A percentile compares a stretch with the other conserved stretches of the same genome.
These are phyloP conservation scores for Pleurotus sapidus DNA, from an alignment of 768 basidiomycete species.

Conservation along the genomic window DNA sequence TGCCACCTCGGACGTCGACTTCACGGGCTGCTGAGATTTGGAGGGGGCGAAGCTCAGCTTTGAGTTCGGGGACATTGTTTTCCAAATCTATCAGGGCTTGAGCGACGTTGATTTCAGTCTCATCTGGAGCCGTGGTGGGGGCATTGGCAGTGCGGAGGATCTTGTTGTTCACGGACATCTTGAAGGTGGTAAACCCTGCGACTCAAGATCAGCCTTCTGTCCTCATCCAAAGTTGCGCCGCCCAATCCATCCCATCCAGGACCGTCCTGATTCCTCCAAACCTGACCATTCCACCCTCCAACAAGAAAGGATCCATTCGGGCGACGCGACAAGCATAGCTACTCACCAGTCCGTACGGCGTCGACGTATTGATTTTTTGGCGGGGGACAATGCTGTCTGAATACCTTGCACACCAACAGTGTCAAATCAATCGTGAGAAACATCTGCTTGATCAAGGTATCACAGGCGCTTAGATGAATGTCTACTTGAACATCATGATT, in stretches of 20 bases:
- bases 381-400: background rate
- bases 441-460: background rate
- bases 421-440: conserved; percentile 1
- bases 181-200: conserved; percentile 25
- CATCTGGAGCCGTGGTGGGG: conserved; percentile 83
- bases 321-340: background rate
- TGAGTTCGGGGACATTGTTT: conserved; percentile 97
- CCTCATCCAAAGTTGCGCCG: conserved; percentile 41
- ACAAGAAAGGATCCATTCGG: background rate
- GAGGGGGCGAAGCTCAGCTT: conserved; percentile 90
- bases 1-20: conserved; percentile 98
- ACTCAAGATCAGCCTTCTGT: conserved; percentile 23
- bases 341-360: conserved; percentile 9
- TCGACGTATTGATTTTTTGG: conserved; percentile 5
- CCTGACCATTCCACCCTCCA: background rate
- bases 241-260: conserved; percentile 47
- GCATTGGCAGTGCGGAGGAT: conserved; percentile 97
- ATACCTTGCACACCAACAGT: background rate
- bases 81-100: conserved; percentile 98
- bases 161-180: conserved; percentile 81
- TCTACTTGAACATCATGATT: background rate
- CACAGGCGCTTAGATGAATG: background rate
- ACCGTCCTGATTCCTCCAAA: conserved; percentile 31
- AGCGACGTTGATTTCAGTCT: conserved; percentile 87
- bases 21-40: conserved; percentile 99